Conservation (phyloP, 1,139 yeast species). For the Wickerhamomyces sp. region DNA sequence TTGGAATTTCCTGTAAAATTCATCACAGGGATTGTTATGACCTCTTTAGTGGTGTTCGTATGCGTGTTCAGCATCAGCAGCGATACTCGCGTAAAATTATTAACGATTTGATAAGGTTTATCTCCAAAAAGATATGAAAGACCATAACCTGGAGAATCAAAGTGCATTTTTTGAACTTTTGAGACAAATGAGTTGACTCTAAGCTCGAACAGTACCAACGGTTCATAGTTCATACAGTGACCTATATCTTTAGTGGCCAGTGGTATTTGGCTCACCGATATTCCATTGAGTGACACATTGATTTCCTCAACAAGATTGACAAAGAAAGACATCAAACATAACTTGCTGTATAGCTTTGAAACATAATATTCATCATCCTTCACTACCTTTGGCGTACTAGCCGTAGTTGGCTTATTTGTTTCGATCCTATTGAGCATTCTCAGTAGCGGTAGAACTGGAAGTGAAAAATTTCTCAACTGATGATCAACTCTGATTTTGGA, state of each 20-base stretch:
- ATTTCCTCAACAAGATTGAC: conserved; percentile 15
- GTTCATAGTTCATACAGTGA: conserved; percentile 17
- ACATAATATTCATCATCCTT: conserved; percentile 13
- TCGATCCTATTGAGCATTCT: conserved; percentile 4
- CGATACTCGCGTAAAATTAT: conserved; percentile 20
- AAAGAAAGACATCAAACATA: conserved; percentile 9
- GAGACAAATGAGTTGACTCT: conserved; percentile 23
- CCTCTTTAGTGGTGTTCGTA: conserved; percentile 11
- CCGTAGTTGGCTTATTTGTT: background rate
- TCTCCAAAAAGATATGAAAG: conserved; percentile 49
- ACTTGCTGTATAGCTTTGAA: conserved; percentile 9
- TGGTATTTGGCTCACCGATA: conserved; percentile 18
- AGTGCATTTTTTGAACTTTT: conserved; percentile 24
- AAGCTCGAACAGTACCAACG: conserved; percentile 18
- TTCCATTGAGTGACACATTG: conserved; percentile 14
- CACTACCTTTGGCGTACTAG: background rate
- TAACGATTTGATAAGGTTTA: conserved; percentile 47
- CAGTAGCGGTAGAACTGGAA: conserved; percentile 23
- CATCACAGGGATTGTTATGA: conserved; percentile 20
- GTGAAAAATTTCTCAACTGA: conserved; percentile 18
- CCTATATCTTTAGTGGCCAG: conserved; percentile 15
- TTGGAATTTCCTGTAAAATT: conserved; percentile 55
- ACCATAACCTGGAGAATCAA: conserved; percentile 54
- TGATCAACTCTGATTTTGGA: conserved; percentile 17
- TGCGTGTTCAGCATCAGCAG: conserved; percentile 14